Conservation (phyloP, 441 rosid species). For the Gossypium trilobum region DNA sequence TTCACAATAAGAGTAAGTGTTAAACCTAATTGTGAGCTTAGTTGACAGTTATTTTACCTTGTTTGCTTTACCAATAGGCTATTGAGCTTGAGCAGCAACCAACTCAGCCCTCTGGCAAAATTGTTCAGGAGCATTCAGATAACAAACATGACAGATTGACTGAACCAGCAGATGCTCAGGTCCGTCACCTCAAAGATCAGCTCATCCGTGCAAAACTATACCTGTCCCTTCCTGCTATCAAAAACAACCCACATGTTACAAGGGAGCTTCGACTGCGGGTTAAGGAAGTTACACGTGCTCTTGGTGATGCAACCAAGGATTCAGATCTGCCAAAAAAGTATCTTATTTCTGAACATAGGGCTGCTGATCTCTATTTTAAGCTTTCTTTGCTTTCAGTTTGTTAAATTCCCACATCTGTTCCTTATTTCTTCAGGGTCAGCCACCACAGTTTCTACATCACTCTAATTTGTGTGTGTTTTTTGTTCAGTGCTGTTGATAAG, state of each 20-base stretch:
- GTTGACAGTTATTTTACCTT: background rate
- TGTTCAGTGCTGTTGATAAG: conserved; percentile 57
- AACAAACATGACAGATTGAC: conserved; percentile 23
- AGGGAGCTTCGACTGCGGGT: conserved; percentile 59
- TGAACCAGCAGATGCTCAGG: conserved; percentile 39
- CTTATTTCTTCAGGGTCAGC: background rate
- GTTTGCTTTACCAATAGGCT: conserved; percentile 7
- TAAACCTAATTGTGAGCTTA: background rate
- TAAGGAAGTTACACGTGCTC: conserved; percentile 53
- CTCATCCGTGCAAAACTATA: conserved; percentile 61
- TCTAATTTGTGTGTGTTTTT: background rate
- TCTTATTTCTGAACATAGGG: background rate
- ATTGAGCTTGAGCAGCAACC: conserved; percentile 20
- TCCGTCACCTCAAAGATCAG: conserved; percentile 59
- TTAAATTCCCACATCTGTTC: background rate
- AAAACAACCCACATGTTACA: conserved; percentile 36
- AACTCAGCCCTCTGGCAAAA: conserved; percentile 17
- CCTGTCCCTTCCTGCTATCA: conserved; percentile 47
- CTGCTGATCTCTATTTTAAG: background rate
- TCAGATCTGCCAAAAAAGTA: conserved; percentile 49
- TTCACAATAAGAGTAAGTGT: background rate
- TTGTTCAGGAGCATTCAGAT: conserved; percentile 18
- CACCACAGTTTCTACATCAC: background rate
- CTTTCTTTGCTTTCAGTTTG: background rate
- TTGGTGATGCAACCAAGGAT: conserved; percentile 54